Evolutionary conservation across 1,139 yeast species (phyloP).

Genomic region (Williopsis jadinii): DNA sequence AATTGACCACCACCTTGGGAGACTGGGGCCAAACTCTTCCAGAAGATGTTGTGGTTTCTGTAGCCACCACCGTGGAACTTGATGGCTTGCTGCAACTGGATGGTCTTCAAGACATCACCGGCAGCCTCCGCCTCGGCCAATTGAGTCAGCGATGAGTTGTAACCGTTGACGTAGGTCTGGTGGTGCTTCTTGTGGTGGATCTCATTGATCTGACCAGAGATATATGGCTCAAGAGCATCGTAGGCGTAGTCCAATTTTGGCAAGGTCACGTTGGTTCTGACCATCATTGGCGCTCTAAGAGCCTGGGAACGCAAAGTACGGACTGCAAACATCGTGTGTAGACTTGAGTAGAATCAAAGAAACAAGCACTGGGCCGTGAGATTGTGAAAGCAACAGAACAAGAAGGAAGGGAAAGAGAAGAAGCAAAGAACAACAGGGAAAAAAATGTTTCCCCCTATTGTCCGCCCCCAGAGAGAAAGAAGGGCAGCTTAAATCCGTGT

Average conservation of each 20-base stretch:
- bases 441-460: too few relatives aligned
- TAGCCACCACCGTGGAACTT: conserved; percentile 96
- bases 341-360: not conserved
- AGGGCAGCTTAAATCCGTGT: too few relatives aligned
- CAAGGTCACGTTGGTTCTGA: conserved; percentile 62
- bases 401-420: too few relatives aligned
- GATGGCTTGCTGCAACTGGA: conserved; percentile 72
- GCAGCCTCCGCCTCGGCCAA: conserved; percentile 61
- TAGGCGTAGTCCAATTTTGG: conserved; percentile 88
- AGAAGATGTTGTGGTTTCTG: conserved; percentile 79
- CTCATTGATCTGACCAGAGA: conserved; percentile 86
- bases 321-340: conserved; percentile 9
- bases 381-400: too few relatives aligned
- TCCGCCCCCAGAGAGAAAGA: too few relatives aligned
- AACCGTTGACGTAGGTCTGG: conserved; percentile 88
- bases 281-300: conserved; percentile 13
- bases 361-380: too few relatives aligned
- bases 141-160: conserved; percentile 77
- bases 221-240: conserved; percentile 84
- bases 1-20: conserved; percentile 82
- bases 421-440: too few relatives aligned
- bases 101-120: conserved; percentile 59
- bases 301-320: conserved; percentile 14
- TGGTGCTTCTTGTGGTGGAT: conserved; percentile 90
- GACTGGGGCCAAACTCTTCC: conserved; percentile 86